A percentile compares a stretch with the other conserved stretches of the same genome.
Conservation (phyloP, 495 filamentous ascomycete genomes). For the Podospora bellae-mahoneyi region DNA sequence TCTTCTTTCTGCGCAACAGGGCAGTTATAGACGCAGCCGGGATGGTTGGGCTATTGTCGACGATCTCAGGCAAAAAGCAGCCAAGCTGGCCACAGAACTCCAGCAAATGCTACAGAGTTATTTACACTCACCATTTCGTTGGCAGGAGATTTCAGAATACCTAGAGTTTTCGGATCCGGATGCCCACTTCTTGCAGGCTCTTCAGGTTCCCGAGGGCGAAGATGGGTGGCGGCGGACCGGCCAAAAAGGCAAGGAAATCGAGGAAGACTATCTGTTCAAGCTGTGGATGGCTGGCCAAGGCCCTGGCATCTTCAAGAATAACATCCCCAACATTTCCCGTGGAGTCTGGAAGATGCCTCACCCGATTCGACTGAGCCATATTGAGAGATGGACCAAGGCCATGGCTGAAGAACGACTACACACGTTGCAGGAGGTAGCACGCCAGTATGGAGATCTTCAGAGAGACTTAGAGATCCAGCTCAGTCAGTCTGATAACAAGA, state of each 20-base stretch:
- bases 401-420: conserved; percentile 50
- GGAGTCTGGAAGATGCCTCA: conserved; percentile 54
- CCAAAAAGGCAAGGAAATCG: conserved; percentile 44
- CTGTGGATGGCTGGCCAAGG: conserved; percentile 53
- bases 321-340: conserved; percentile 23
- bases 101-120: conserved; percentile 18
- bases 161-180: conserved; percentile 60
- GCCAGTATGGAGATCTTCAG: conserved; percentile 45
- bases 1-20: conserved; percentile 45
- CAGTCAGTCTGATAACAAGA: conserved; percentile 44
- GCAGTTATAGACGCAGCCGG: conserved; percentile 25
- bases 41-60: conserved; percentile 43
- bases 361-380: conserved; percentile 33
- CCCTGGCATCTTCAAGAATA: conserved; percentile 42
- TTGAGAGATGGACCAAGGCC: conserved; percentile 47
- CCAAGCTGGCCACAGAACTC: conserved; percentile 18
- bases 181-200: conserved; percentile 53
- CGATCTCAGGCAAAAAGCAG: conserved; percentile 31
- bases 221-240: conserved; percentile 44
- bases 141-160: conserved; percentile 53
- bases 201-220: conserved; percentile 44
- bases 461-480: conserved; percentile 39
- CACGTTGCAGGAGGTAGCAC: conserved; percentile 35
- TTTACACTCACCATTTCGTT: conserved; percentile 2
- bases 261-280: conserved; percentile 51